Evolutionary conservation across 2,329 filamentous ascomycete species (phyloP).

Genomic region (Furcasterigmium sp.): DNA sequence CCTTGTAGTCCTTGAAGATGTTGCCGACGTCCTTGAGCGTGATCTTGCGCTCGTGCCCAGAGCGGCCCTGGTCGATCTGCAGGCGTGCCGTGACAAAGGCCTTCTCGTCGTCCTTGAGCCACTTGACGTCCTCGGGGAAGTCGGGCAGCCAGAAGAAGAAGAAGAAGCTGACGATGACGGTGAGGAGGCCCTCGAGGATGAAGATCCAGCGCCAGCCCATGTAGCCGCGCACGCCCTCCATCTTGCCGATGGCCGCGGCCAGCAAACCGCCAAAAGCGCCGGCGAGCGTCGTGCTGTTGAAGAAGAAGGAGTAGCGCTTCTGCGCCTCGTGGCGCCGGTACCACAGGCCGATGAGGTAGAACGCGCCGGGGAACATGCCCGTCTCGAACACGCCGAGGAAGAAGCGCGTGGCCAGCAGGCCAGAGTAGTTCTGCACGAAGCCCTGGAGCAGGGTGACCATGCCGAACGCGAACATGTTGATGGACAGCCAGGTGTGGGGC

Average conservation of each 20-base stretch:
- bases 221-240: constrained; percentile 67
- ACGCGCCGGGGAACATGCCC: constrained; percentile 22
- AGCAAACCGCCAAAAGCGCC: constrained; percentile 17
- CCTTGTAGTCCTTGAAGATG: constrained; percentile 69
- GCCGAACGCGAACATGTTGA: constrained; percentile 83
- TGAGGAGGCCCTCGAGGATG: constrained; percentile 67
- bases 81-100: constrained; percentile 62
- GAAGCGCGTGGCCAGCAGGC: constrained; percentile 75
- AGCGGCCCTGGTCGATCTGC: constrained; percentile 62
- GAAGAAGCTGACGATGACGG: constrained; percentile 53
- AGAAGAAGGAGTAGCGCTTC: constrained; percentile 91
- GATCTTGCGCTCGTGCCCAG: constrained; percentile 57
- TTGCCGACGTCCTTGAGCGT: constrained; percentile 51
- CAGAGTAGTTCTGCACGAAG: constrained; percentile 69
- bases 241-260: constrained; percentile 52
- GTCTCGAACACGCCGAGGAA: constrained; percentile 76
- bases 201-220: constrained; percentile 78
- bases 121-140: constrained; percentile 70
- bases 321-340: constrained; percentile 85
- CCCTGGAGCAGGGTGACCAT: constrained; percentile 72
- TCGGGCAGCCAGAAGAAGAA: constrained; percentile 68
- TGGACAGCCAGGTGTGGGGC: constrained; percentile 66
- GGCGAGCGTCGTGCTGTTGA: constrained; percentile 63
- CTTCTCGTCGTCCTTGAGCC: constrained; percentile 67
- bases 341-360: constrained; percentile 82